These are phyloP conservation scores for Ceratobasidium sp. DNA, from an alignment of 1,284 basidiomycete genomes.

Conservation along the genomic window DNA sequence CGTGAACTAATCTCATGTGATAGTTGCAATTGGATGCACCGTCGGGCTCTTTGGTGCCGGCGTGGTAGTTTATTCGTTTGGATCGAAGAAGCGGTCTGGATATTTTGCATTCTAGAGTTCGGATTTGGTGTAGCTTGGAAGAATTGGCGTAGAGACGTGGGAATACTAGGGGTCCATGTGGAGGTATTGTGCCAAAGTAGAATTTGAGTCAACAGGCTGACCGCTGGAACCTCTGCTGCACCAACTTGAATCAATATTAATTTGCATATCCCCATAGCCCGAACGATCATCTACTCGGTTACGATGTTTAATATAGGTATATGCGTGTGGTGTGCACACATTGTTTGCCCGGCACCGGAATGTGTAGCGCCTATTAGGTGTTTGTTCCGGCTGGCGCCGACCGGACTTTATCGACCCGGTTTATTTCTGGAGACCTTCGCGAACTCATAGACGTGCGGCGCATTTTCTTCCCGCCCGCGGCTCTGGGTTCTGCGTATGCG, in stretches of 20 bases:
- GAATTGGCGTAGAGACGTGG: neutral
- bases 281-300: neutral
- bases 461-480: neutral
- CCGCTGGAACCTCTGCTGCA: too few species aligned
- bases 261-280: neutral
- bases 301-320: too few species aligned
- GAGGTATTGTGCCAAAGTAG: neutral
- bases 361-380: neutral
- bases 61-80: conserved; percentile 87
- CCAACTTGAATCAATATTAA: neutral
- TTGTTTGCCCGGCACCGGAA: neutral
- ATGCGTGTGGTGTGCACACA: neutral
- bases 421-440: neutral
- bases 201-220: too few species aligned
- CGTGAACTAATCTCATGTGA: conserved; percentile 56
- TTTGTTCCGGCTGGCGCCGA: neutral
- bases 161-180: conserved; percentile 16
- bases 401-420: neutral
- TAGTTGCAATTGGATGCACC: conserved; percentile 90
- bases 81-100: conserved; percentile 83
- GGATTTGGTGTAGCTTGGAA: neutral
- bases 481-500: neutral
- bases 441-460: neutral
- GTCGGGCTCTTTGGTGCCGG: conserved; percentile 90
- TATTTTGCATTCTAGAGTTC: conserved; percentile 78